A percentile compares a stretch with the other conserved stretches of the same genome.
Evolutionary conservation across 345 rosid species (phyloP).

Genomic region (Gossypium sturtianum): DNA sequence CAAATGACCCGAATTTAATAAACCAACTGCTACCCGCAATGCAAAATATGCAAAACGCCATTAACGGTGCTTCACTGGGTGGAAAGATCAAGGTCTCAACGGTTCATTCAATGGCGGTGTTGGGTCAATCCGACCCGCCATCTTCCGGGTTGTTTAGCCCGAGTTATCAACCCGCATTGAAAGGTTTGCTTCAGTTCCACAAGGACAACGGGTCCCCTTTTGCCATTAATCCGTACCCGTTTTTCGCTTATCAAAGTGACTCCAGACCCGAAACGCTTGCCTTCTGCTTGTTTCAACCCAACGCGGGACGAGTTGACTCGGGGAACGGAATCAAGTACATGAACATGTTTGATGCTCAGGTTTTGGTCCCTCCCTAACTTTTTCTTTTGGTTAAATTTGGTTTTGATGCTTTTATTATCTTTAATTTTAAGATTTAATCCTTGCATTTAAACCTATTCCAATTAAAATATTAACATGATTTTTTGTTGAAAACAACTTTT

Average conservation of each 20-base stretch:
- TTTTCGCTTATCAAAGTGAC: conserved; percentile 86
- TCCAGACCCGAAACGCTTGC: conserved; percentile 80
- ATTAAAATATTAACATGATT: too few relatives aligned
- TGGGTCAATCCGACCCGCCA: conserved; percentile 77
- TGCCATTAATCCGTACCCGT: conserved; percentile 83
- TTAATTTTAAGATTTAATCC: not conserved
- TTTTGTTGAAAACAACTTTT: too few relatives aligned
- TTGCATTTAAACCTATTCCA: too few relatives aligned
- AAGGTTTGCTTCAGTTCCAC: conserved; percentile 58
- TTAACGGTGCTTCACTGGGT: conserved; percentile 57
- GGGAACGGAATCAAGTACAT: conserved; percentile 68
- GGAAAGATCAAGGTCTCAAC: conserved; percentile 84
- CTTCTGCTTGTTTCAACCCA: conserved; percentile 83
- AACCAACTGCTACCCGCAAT: conserved; percentile 84
- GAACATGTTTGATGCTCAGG: conserved; percentile 99
- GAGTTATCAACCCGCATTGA: conserved; percentile 50
- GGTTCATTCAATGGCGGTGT: conserved; percentile 79
- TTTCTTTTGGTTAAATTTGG: too few relatives aligned
- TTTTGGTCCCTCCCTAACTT: conserved; percentile 5
- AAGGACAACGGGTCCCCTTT: conserved; percentile 73
- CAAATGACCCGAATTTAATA: conserved; percentile 62
- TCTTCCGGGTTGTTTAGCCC: conserved; percentile 63
- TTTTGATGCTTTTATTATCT: too few relatives aligned
- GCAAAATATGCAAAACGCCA: conserved; percentile 73
- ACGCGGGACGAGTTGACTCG: conserved; percentile 81